Base-by-base conservation (phyloP, 805 yeast species). In the Ogataea neopini region DNA sequence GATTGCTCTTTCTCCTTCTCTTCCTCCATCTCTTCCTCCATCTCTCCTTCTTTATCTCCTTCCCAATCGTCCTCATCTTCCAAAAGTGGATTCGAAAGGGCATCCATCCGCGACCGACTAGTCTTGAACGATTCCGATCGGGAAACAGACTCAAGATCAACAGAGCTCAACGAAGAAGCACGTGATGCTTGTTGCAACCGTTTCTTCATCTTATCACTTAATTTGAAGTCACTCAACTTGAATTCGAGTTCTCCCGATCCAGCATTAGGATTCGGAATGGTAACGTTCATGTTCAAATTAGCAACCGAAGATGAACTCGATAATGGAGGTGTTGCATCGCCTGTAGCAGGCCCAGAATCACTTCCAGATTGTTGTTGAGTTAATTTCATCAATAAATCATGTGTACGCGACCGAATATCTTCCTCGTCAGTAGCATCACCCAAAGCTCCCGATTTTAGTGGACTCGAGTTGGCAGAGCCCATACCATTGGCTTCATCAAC, bases 121-220 rank as follows among this genome's bases (percentile, higher is more conserved):
- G 59, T 47, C 35, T 45, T 51, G 47, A 57, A 48, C 19, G 64
- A 61, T 25, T 49, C 60, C 14, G 61, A 50, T 22, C 62, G 45
- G 6, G 61, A 50, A 6, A 53, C 33, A 11, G 60, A 50, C 4
- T 56, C 61, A 32, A 56, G 22, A 29, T 59, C 61, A 33, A 54
- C 36, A 11, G 62, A 60, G 20, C 56, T 50, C 18, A 49, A 25
- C 17, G 60, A 58, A 6, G 58, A 53, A 6, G 56, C 42, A 34
- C 62, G 50, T 14, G 62, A 58, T 17, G 47, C 43, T 42, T 48
- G 51, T 30, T 61, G 61, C 26, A 65, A 46, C 29, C 69, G 48
- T 30, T 48, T 54, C 44, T 54, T 62, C 62, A 65, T 52, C 43
- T 64, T 54, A 13, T 63, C 68, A 42, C 69, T 64, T 47, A 65